These are phyloP conservation scores for Cladorrhinum samala DNA, from an alignment of 495 filamentous ascomycete species.

Conservation along the genomic window DNA sequence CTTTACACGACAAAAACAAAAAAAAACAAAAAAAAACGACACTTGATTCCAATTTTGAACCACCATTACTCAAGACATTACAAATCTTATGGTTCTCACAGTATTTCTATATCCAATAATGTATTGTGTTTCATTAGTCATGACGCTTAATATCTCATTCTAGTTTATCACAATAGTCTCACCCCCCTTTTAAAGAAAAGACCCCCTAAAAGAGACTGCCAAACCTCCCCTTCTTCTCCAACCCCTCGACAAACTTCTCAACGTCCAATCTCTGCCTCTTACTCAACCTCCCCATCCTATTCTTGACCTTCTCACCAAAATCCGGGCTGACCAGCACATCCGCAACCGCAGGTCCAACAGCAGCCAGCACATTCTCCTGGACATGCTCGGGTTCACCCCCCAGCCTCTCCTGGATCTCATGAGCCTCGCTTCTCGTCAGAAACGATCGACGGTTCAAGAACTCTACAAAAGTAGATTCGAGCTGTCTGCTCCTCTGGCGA, in stretches of 20 bases:
- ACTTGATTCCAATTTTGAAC: background rate
- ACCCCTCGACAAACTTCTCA: constrained; percentile 1
- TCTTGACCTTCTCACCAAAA: background rate
- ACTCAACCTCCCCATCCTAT: background rate
- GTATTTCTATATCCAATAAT: too few relatives aligned
- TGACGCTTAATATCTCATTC: too few relatives aligned
- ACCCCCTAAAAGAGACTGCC: too few relatives aligned
- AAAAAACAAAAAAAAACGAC: background rate
- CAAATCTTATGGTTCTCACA: too few relatives aligned
- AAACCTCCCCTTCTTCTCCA: background rate
- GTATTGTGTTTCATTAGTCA: too few relatives aligned
- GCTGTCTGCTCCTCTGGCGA: constrained; percentile 8
- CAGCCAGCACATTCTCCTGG: constrained; percentile 3
- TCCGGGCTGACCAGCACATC: background rate
- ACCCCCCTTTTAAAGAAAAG: too few relatives aligned
- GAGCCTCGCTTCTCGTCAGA: constrained; percentile 1
- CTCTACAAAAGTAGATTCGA: background rate
- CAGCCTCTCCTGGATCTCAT: constrained; percentile 1
- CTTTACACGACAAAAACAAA: too few relatives aligned
- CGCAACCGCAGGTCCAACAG: background rate
- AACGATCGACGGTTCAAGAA: background rate
- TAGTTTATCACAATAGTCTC: too few relatives aligned
- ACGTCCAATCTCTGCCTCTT: constrained; percentile 5
- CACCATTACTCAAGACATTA: too few relatives aligned
- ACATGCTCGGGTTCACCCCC: constrained; percentile 6